Conservation (phyloP, 1,284 basidiomycete species). For the Ceratobasidium sp. region DNA sequence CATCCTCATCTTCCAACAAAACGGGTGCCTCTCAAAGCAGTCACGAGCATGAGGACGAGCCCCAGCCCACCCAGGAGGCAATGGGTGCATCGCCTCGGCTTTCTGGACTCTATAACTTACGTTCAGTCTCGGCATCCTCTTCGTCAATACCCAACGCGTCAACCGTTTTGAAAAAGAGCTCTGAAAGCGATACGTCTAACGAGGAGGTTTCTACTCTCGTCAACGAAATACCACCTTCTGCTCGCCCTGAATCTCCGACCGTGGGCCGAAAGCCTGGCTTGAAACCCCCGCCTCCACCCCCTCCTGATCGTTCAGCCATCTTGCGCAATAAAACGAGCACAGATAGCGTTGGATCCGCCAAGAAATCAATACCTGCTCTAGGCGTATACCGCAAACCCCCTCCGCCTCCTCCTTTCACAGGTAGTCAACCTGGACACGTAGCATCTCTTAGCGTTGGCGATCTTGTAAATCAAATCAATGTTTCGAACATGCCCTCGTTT, state of each 20-base stretch:
- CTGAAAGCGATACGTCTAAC: conserved; percentile 22
- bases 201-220: background rate
- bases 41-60: conserved; percentile 13
- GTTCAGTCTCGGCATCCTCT: background rate
- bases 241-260: background rate
- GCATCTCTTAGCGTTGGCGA: conserved; percentile 34
- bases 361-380: conserved; percentile 11
- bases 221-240: background rate
- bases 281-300: conserved; percentile 27
- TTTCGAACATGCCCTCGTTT: background rate
- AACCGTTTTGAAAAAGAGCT: conserved; percentile 1
- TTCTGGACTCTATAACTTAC: conserved; percentile 12
- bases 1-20: conserved; percentile 3
- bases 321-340: conserved; percentile 20
- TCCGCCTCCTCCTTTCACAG: conserved; percentile 5
- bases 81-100: conserved; percentile 14
- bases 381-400: conserved; percentile 35
- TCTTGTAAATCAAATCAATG: conserved; percentile 19
- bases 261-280: conserved; percentile 17
- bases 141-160: background rate
- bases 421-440: conserved; percentile 12
- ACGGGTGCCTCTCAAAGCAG: background rate
- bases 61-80: background rate
- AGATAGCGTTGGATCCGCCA: conserved; percentile 15
- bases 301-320: conserved; percentile 8